Evolutionary conservation across 306 rosid genomes (phyloP), one percentile per base, ranked within the genome.

Genomic region (Castanopsis chinensis): DNA sequence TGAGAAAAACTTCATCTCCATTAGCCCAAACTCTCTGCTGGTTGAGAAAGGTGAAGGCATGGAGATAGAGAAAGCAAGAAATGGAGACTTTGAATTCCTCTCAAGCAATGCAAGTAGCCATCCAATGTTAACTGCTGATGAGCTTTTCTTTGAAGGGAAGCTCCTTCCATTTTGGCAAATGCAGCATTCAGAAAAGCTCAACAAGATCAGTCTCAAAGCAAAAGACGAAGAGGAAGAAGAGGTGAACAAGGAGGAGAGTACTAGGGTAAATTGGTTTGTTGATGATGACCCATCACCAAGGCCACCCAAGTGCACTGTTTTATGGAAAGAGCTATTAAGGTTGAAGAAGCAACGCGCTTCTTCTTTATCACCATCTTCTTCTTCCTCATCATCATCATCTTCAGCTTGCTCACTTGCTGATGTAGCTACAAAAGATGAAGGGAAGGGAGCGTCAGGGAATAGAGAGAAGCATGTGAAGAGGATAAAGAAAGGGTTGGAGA

Each of bases 201-300:
- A 55, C 90, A 96, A 90, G 86, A 86, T 96, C 83, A 89, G 65
- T 52, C 86, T 91, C 41, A 88, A 87, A 63, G 69, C 81, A 6
- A 91, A 87, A 78, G 90, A 87, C 1, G 78, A 55, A 0, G 90
- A 81, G 49, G 82, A 33, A 59, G 78, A 58, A 7, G 92, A 64
- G 17, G 82, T 20, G 21, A 78, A 37, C 81, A 87, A 86, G 74
- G 90, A 89, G 52, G 94, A 86, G 54, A 87, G 43, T 53, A 33
- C 2, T 4, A 90, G 96, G 88, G 95, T 82, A 35, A 91, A 81
- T 65, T 96, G 99, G 98, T 93, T 93, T 86, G 91, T 91, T 21
- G 99, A 96, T 82, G 99, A 96, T 68, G 97, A 96, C 75, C 99
- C 99, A 1, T 96, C 99, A 83, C 97, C 99, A 3, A 91, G 99